Evolutionary conservation across 2,329 filamentous ascomycete genomes (phyloP).

Genomic region (Neofusicoccum cordaticola): DNA sequence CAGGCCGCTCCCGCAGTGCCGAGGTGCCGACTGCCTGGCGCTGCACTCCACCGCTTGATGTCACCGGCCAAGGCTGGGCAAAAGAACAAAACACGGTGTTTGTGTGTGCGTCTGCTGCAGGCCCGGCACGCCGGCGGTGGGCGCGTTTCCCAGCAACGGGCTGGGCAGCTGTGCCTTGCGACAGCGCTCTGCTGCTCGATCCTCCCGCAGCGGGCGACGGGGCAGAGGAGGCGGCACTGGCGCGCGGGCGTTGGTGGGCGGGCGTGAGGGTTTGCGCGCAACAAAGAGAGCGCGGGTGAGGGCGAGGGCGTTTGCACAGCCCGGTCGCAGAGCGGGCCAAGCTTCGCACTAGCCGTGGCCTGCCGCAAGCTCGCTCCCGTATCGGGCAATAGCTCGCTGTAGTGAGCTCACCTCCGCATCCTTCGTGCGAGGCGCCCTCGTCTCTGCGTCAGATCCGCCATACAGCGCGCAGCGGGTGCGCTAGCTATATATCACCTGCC

Average conservation of each 20-base stretch:
- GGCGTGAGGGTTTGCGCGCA: neutral
- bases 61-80: neutral
- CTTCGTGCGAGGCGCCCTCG: neutral
- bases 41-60: neutral
- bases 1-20: neutral
- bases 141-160: neutral
- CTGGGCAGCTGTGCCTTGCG: neutral
- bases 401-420: slow-evolving; percentile 14
- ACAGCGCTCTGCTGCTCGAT: neutral
- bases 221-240: neutral
- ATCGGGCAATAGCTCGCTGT: neutral
- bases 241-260: neutral
- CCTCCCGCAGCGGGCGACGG: neutral
- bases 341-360: neutral
- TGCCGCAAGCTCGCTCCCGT: neutral
- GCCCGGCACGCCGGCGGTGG: neutral
- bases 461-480: neutral
- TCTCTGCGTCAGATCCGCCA: neutral
- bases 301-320: neutral
- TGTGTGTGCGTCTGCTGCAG: neutral
- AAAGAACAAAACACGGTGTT: neutral
- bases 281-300: neutral
- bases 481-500: slow-evolving; percentile 4
- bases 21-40: neutral
- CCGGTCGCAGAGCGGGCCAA: neutral